Conservation (phyloP, 2,329 filamentous ascomycete species). For the Hypocrella siamensis region DNA sequence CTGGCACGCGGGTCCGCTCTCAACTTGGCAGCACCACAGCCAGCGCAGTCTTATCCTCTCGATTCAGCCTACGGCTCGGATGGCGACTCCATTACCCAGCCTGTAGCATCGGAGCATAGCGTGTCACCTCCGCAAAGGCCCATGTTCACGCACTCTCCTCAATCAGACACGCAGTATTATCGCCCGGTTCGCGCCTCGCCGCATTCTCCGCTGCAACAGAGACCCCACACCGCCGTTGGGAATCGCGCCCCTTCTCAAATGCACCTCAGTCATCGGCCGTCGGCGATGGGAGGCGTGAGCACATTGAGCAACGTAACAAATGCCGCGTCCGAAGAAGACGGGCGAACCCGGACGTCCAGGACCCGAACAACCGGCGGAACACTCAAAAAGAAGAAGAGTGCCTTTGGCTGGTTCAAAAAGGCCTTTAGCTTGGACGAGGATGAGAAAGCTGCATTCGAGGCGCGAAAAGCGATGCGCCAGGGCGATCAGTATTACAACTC, state of each 20-base stretch:
- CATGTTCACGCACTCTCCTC: constrained; percentile 15
- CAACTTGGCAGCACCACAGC: constrained; percentile 17
- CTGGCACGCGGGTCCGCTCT: constrained; percentile 12
- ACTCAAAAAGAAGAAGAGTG: constrained; percentile 51
- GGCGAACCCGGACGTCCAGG: constrained; percentile 11
- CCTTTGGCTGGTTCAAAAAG: constrained; percentile 54
- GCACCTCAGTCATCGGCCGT: constrained; percentile 33
- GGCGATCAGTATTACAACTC: constrained; percentile 33
- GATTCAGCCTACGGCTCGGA: constrained; percentile 35
- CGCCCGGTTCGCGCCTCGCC: constrained; percentile 46
- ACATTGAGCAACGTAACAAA: constrained; percentile 39
- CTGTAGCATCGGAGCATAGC: constrained; percentile 16
- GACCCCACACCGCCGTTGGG: constrained; percentile 34
- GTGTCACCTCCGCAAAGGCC: constrained; percentile 11
- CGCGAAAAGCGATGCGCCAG: constrained; percentile 29
- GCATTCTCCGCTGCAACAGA: constrained; percentile 46
- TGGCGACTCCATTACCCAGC: constrained; percentile 21
- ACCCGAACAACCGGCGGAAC: constrained; percentile 19
- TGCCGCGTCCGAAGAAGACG: constrained; percentile 24
- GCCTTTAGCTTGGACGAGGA: constrained; percentile 50
- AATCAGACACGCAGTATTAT: constrained; percentile 35
- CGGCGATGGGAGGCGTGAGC: constrained; percentile 37
- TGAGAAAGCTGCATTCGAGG: constrained; percentile 43
- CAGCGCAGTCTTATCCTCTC: constrained; percentile 13
- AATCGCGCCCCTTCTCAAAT: constrained; percentile 17